phyloP scores from a whole-genome alignment of 176 grass and related monocot species.

The Paspalum notatum region DNA sequence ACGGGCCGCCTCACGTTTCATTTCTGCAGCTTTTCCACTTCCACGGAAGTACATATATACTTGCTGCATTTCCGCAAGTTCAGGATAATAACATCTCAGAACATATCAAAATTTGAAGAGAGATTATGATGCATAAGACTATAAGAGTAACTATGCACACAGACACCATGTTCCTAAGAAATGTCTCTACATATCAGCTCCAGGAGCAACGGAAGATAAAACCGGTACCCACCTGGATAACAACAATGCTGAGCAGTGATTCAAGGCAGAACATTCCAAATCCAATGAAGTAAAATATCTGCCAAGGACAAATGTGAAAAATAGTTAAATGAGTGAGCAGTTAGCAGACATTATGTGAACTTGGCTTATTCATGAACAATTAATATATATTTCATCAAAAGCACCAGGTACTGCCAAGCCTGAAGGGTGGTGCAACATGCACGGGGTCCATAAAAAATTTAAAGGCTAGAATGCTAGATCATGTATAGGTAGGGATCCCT shows the following conservation, averaged over 20 bases:
- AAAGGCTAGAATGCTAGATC: constrained; percentile 6
- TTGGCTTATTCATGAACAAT: neutral
- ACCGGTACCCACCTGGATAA: constrained; percentile 73
- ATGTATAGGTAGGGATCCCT: neutral
- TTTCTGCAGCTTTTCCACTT: constrained; percentile 72
- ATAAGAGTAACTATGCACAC: neutral
- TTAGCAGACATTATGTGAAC: neutral
- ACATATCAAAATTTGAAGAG: neutral
- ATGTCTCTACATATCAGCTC: neutral
- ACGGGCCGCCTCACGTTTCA: constrained; percentile 68
- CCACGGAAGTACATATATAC: constrained; percentile 90
- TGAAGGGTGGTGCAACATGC: constrained; percentile 6
- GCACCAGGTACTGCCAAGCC: neutral
- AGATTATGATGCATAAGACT: neutral
- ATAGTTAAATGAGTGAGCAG: constrained; percentile 19
- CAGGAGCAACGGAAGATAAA: neutral
- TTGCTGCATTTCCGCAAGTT: constrained; percentile 64
- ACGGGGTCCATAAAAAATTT: constrained; percentile 8
- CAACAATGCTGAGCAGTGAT: constrained; percentile 73
- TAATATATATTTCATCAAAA: constrained; percentile 12
- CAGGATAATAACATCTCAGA: constrained; percentile 23
- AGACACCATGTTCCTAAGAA: neutral
- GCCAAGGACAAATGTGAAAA: constrained; percentile 29
- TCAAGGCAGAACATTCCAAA: constrained; percentile 92
- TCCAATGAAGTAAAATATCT: constrained; percentile 98